Percentiles rank a stretch among this genome's conserved stretches.
Evolutionary conservation across 2,329 filamentous ascomycete genomes (phyloP).

Genomic region (Colletotrichum incanum): DNA sequence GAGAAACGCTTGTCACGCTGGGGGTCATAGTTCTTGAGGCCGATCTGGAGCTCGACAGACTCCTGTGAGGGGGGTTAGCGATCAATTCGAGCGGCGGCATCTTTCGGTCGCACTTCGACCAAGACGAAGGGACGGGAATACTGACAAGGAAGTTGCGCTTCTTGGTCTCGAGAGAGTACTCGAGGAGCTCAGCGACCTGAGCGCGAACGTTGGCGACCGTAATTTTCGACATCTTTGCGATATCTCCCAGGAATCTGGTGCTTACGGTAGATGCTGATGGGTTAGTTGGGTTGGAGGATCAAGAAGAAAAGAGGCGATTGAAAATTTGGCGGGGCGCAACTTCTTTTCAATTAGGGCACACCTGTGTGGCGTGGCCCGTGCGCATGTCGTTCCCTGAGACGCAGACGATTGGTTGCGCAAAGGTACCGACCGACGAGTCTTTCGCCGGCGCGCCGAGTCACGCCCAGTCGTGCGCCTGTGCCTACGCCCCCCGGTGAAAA

Average conservation of each 20-base stretch:
- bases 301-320: background rate
- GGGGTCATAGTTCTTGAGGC: slow-evolving; percentile 99
- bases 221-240: slow-evolving; percentile 67
- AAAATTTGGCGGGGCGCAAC: slow-evolving; percentile 39
- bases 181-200: slow-evolving; percentile 93
- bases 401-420: slow-evolving; percentile 32
- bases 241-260: slow-evolving; percentile 46
- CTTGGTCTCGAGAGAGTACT: slow-evolving; percentile 96
- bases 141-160: slow-evolving; percentile 93
- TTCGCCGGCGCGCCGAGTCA: slow-evolving; percentile 25
- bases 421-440: slow-evolving; percentile 27
- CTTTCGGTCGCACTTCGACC: background rate
- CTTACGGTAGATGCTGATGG: slow-evolving; percentile 43
- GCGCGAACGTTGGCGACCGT: slow-evolving; percentile 94
- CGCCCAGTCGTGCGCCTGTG: background rate
- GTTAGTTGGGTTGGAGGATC: slow-evolving; percentile 27
- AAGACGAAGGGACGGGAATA: background rate
- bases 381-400: slow-evolving; percentile 24
- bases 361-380: slow-evolving; percentile 38
- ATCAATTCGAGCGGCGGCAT: background rate
- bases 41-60: slow-evolving; percentile 93
- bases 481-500: slow-evolving; percentile 24
- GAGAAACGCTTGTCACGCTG: slow-evolving; percentile 99
- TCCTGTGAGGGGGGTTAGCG: slow-evolving; percentile 53
- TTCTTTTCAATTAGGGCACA: slow-evolving; percentile 39